phyloP scores from a whole-genome alignment of 2,329 filamentous ascomycete genomes.

The Nemania abortiva region DNA sequence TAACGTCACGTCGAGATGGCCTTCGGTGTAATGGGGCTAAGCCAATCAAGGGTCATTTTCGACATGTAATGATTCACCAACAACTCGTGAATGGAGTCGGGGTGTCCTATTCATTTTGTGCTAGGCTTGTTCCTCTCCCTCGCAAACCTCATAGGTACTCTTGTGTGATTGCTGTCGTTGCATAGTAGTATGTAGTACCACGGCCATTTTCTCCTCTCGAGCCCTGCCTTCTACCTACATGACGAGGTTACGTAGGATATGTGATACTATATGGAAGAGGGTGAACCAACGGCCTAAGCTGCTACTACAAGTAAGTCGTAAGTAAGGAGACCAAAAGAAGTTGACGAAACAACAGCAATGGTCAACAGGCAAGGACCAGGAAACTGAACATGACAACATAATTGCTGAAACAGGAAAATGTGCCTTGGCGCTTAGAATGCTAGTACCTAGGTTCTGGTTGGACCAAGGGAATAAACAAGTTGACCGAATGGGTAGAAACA shows the following conservation, averaged over 20 bases:
- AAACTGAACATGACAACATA: conserved; percentile 6
- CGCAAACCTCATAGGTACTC: conserved; percentile 29
- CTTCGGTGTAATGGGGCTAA: conserved; percentile 26
- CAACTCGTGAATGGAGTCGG: conserved; percentile 27
- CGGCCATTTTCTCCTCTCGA: conserved; percentile 15
- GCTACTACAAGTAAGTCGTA: conserved; percentile 17
- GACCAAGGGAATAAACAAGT: conserved; percentile 17
- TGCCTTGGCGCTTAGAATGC: conserved; percentile 28
- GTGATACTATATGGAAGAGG: neutral
- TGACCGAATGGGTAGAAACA: conserved; percentile 2
- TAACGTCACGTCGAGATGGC: conserved; percentile 43
- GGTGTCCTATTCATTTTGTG: conserved; percentile 19
- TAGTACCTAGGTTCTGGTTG: neutral
- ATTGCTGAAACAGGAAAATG: conserved; percentile 36
- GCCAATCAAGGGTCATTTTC: conserved; percentile 32
- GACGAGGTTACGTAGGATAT: neutral
- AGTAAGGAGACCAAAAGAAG: conserved; percentile 2
- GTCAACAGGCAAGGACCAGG: conserved; percentile 18
- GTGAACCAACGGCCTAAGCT: neutral
- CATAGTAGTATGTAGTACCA: conserved; percentile 29
- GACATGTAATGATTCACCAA: conserved; percentile 28
- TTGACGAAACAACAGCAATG: conserved; percentile 7
- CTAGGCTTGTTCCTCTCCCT: conserved; percentile 30
- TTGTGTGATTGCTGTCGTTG: conserved; percentile 31
- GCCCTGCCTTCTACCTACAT: neutral